A percentile compares a stretch with the other conserved stretches of the same genome.
phyloP scores from a whole-genome alignment of 352 stramenopile species.

The Phytophthora pistaciae region DNA sequence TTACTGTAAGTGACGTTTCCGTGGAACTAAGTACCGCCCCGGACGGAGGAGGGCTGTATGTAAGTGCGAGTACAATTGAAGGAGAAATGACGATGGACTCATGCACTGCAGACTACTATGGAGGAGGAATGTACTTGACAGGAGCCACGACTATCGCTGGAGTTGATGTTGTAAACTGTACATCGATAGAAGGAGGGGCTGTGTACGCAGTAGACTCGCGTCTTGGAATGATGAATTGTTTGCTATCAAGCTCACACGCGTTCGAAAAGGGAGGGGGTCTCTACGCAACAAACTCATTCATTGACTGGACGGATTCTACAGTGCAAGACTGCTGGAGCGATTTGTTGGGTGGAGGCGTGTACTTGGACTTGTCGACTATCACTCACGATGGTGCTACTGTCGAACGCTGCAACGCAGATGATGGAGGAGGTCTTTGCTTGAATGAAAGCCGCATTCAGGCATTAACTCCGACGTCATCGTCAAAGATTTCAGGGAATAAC shows the following conservation, averaged over 20 bases:
- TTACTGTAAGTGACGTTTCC: slow-evolving; percentile 14
- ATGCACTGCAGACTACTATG: slow-evolving; percentile 16
- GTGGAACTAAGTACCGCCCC: slow-evolving; percentile 7
- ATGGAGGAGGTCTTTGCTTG: slow-evolving; percentile 53
- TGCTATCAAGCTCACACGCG: slow-evolving; percentile 14
- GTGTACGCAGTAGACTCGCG: slow-evolving; percentile 25
- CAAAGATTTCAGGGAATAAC: slow-evolving; percentile 13
- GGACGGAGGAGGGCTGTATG: slow-evolving; percentile 30
- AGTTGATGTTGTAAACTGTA: slow-evolving; percentile 10
- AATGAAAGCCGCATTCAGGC: slow-evolving; percentile 20
- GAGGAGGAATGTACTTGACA: slow-evolving; percentile 34
- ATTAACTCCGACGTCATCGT: slow-evolving; percentile 7
- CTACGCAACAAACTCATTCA: slow-evolving; percentile 16
- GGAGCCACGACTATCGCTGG: slow-evolving; percentile 15
- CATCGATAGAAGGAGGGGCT: slow-evolving; percentile 42
- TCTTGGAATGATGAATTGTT: slow-evolving; percentile 14
- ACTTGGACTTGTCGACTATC: slow-evolving; percentile 31
- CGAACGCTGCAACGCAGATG: slow-evolving; percentile 21
- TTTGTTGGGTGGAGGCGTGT: slow-evolving; percentile 42
- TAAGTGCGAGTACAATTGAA: slow-evolving; percentile 17
- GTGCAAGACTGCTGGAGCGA: slow-evolving; percentile 13
- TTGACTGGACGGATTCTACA: slow-evolving; percentile 17
- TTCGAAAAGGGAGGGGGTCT: slow-evolving; percentile 42
- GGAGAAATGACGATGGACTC: slow-evolving; percentile 22
- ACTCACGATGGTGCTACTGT: slow-evolving; percentile 39